These are phyloP conservation scores for Trifolium subterraneum DNA, from an alignment of 306 rosid genomes.

Conservation along the genomic window DNA sequence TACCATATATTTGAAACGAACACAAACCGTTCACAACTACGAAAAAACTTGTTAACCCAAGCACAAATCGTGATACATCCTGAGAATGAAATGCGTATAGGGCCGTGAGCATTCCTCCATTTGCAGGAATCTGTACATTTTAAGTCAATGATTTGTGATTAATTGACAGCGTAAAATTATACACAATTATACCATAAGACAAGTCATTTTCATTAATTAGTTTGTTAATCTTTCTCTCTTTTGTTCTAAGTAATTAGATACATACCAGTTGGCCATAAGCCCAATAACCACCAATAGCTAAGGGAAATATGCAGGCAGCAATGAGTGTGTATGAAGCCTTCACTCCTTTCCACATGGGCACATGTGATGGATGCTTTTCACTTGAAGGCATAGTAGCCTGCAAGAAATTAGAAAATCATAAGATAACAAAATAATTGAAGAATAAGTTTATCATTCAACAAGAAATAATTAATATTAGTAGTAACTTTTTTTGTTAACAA, in stretches of 20 bases:
- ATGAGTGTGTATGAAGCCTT: slow-evolving; percentile 54
- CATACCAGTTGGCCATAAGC: slow-evolving; percentile 58
- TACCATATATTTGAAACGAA: slow-evolving; percentile 61
- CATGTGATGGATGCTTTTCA: slow-evolving; percentile 64
- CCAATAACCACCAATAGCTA: slow-evolving; percentile 64
- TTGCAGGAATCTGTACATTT: slow-evolving; percentile 50
- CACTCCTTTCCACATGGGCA: slow-evolving; percentile 67
- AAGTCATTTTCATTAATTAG: not conserved
- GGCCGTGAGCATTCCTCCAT: slow-evolving; percentile 55
- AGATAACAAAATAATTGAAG: slow-evolving; percentile 1
- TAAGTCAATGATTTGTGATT: not conserved
- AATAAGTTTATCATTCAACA: slow-evolving; percentile 1
- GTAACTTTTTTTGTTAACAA: not conserved
- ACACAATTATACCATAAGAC: not conserved
- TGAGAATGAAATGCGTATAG: slow-evolving; percentile 50
- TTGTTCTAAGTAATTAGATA: not conserved
- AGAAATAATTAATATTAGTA: not conserved
- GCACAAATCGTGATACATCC: slow-evolving; percentile 52
- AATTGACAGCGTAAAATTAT: not conserved
- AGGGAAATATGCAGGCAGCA: slow-evolving; percentile 56
- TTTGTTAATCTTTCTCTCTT: slow-evolving; percentile 4
- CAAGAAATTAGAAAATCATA: not conserved
- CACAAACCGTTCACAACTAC: slow-evolving; percentile 53
- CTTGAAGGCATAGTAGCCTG: slow-evolving; percentile 67
- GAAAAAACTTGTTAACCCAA: slow-evolving; percentile 44